Conservation (phyloP, 148 eudicot species). For the Silene conica region DNA sequence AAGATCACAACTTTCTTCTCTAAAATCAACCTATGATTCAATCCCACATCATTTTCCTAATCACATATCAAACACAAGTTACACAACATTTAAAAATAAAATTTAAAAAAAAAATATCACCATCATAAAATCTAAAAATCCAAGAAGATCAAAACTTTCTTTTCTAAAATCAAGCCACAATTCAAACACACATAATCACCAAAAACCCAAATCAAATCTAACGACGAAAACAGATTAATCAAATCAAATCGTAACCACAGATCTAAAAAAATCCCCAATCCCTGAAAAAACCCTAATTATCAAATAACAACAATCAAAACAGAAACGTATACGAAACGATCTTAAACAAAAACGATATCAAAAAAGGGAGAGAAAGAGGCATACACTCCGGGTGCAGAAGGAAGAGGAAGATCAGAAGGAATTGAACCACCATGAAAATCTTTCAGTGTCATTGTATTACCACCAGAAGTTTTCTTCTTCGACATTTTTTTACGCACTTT, state of each 20-base stretch:
- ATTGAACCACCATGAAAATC: conserved; percentile 98
- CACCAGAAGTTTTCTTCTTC: conserved; percentile 66
- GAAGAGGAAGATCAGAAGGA: conserved; percentile 90
- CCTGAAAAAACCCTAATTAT: background rate
- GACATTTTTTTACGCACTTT: conserved; percentile 36
- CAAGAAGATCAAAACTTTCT: background rate
- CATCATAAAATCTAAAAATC: background rate
- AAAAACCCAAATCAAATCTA: conserved; percentile 13
- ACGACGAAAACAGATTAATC: background rate
- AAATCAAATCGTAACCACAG: conserved; percentile 4
- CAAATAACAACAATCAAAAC: background rate
- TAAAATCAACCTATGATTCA: background rate
- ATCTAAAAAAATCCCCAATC: conserved; percentile 17
- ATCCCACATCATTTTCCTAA: background rate
- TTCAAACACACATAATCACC: too few relatives aligned
- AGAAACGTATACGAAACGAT: background rate
- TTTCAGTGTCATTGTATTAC: conserved; percentile 74
- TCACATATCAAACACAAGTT: background rate
- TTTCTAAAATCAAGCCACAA: background rate
- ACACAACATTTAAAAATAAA: too few relatives aligned
- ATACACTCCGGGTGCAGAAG: conserved; percentile 97
- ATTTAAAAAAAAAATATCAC: too few relatives aligned
- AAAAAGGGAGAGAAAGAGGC: conserved; percentile 16
- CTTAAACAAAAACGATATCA: background rate
- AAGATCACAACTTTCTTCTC: background rate